These are phyloP conservation scores for Crithidia fasciculata DNA, from an alignment of 208 protist species.

Conservation along the genomic window DNA sequence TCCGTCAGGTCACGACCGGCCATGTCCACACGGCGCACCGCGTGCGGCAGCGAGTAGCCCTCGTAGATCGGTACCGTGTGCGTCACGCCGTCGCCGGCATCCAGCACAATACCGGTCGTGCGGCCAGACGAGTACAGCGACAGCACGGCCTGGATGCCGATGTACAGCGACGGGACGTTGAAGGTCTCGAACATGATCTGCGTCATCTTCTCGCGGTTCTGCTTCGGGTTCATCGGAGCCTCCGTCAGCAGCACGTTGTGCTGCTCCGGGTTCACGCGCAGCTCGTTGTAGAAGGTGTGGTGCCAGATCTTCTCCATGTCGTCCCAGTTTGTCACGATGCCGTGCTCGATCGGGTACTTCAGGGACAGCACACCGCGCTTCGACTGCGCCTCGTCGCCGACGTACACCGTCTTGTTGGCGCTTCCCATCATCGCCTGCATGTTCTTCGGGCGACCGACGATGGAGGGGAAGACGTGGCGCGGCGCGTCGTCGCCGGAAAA, in stretches of 20 bases:
- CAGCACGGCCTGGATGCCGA: conserved; percentile 97
- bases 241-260: conserved; percentile 96
- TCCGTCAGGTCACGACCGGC: conserved; percentile 95
- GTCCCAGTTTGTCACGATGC: conserved; percentile 98
- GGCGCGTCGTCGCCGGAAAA: conserved; percentile 98
- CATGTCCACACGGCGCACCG: conserved; percentile 89
- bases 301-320: conserved; percentile 99
- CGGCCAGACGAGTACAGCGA: conserved; percentile 94
- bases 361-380: conserved; percentile 94
- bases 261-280: conserved; percentile 97
- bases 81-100: conserved; percentile 94
- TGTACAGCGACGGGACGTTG: conserved; percentile 89
- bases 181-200: conserved; percentile 96
- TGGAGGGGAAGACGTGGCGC: conserved; percentile 95
- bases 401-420: conserved; percentile 95
- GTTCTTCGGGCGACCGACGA: conserved; percentile 96
- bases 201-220: conserved; percentile 95
- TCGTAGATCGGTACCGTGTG: conserved; percentile 95
- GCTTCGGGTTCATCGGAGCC: conserved; percentile 93
- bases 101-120: conserved; percentile 93
- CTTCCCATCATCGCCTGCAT: conserved; percentile 95
- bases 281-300: conserved; percentile 99
- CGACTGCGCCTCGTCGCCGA: conserved; percentile 95
- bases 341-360: conserved; percentile 96
- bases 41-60: conserved; percentile 90